Evolutionary conservation across 2,329 filamentous ascomycete genomes (phyloP).

Genomic region (Beauveria sp.): DNA sequence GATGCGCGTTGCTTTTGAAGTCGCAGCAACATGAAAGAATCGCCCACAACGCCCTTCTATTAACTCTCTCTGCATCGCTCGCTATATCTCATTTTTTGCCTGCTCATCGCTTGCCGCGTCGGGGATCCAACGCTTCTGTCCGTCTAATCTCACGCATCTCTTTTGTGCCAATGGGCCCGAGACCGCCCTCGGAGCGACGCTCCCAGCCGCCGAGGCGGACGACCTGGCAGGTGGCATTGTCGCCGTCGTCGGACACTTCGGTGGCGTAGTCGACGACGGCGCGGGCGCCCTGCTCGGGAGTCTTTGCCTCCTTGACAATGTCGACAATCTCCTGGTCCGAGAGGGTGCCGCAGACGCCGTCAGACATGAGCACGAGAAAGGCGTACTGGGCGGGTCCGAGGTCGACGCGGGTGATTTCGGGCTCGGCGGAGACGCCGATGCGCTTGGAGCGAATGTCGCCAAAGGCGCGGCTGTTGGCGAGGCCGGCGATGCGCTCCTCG

Average conservation of each 20-base stretch:
- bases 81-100: not conserved
- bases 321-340: constrained; percentile 95
- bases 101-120: constrained; percentile 25
- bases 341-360: constrained; percentile 80
- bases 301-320: constrained; percentile 85
- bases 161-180: constrained; percentile 84
- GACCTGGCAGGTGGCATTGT: constrained; percentile 63
- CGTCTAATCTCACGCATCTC: constrained; percentile 80
- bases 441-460: constrained; percentile 89
- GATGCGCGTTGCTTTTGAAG: not conserved
- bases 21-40: not conserved
- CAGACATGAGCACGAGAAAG: constrained; percentile 81
- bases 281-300: constrained; percentile 75
- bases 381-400: constrained; percentile 76
- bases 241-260: constrained; percentile 63
- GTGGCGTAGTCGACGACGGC: constrained; percentile 81
- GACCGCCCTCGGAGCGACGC: constrained; percentile 69
- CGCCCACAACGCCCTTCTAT: not conserved
- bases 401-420: constrained; percentile 74
- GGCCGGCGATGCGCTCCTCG: constrained; percentile 86
- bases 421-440: constrained; percentile 88
- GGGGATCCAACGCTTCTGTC: constrained; percentile 73
- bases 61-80: not conserved
- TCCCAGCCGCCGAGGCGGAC: constrained; percentile 64
- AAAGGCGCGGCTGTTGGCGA: constrained; percentile 91